Conservation (phyloP, 2,329 filamentous ascomycete genomes). For the Aureobasidium lini region DNA sequence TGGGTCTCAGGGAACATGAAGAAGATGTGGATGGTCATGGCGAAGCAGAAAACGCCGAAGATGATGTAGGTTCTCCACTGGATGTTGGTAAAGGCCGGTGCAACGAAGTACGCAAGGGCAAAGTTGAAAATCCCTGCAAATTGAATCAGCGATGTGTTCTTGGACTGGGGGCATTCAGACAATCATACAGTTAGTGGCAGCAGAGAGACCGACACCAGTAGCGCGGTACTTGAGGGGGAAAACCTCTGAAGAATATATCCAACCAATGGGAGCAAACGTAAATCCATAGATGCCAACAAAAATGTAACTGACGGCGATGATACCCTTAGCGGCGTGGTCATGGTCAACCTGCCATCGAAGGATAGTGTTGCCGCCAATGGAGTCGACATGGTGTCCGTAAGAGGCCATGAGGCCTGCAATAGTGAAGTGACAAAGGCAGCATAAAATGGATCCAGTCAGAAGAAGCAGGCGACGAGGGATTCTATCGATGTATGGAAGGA, state of each 20-base stretch:
- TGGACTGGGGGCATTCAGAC: too few relatives aligned
- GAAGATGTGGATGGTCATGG: slow-evolving; percentile 37
- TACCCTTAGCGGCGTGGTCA: slow-evolving; percentile 44
- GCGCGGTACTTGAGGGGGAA: slow-evolving; percentile 56
- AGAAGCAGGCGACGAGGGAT: slow-evolving; percentile 32
- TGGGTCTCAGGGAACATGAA: slow-evolving; percentile 33
- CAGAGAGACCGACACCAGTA: slow-evolving; percentile 51
- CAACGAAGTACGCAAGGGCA: slow-evolving; percentile 52
- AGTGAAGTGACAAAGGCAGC: slow-evolving; percentile 41
- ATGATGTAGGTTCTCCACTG: slow-evolving; percentile 47
- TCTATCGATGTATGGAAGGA: slow-evolving; percentile 33
- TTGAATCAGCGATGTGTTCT: too few relatives aligned
- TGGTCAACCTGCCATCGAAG: slow-evolving; percentile 46
- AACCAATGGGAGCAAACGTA: slow-evolving; percentile 55
- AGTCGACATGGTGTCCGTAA: slow-evolving; percentile 34
- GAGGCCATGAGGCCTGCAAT: slow-evolving; percentile 39
- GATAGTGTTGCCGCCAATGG: slow-evolving; percentile 40
- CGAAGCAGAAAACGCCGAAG: slow-evolving; percentile 40
- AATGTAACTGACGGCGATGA: slow-evolving; percentile 59
- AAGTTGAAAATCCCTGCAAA: slow-evolving; percentile 36
- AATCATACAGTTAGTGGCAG: slow-evolving; percentile 42
- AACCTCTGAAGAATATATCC: slow-evolving; percentile 57
- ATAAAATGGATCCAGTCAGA: slow-evolving; percentile 34
- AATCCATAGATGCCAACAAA: slow-evolving; percentile 56
- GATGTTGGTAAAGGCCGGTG: slow-evolving; percentile 53